Base-by-base conservation (phyloP, 805 yeast species). In the Yarrowia deformans region DNA sequence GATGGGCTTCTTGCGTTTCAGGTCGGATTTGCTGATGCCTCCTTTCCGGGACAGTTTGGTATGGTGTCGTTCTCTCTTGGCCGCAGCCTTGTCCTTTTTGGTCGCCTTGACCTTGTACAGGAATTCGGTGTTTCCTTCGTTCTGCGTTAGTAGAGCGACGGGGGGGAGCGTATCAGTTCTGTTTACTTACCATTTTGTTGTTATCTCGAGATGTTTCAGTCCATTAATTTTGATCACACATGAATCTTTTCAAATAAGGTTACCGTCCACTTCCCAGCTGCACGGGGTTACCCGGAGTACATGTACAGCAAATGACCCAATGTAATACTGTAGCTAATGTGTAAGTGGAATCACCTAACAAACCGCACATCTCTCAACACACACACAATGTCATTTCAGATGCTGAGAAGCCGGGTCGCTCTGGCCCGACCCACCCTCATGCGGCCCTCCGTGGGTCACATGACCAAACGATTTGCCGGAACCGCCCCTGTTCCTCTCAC, bases 401-500 rank as follows among this genome's bases (percentile, higher is more conserved):
- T 60, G 50, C 52, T 60, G 42, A n/a, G 42, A 60, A 60, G 42
- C 52, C 66, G 66, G 52, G 34, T 60, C 34, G 50, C 66, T 3
- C 42, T 60, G 52, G 52, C 52, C n/a, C 66, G 66, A 18, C 66
- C 50, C 19, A 60, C 66, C 1, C 66, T 60, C 18, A 19, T 45
- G 40, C 66, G 66, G 12, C 66, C 66, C 66, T 3, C 52, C 9
- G 52, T 60, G 5, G 66, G 66, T 14, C 49, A n/a, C 32, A 60
- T 60, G 66, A 60, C 66, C 40, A 56, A 56, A 39, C 66, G 66
- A 45, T 60, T 60, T 13, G 66, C 49, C 60, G 66, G 54, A 37
- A 61, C 46, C 68, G 71, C 49, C 63, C 55, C 68, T 40, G 7
- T 12, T n/a, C 56, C 68, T 9, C 72, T 91, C 75, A 82, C 85